Evolutionary conservation across 129 eudicot species (phyloP).

Genomic region (Saussurea involucrata): DNA sequence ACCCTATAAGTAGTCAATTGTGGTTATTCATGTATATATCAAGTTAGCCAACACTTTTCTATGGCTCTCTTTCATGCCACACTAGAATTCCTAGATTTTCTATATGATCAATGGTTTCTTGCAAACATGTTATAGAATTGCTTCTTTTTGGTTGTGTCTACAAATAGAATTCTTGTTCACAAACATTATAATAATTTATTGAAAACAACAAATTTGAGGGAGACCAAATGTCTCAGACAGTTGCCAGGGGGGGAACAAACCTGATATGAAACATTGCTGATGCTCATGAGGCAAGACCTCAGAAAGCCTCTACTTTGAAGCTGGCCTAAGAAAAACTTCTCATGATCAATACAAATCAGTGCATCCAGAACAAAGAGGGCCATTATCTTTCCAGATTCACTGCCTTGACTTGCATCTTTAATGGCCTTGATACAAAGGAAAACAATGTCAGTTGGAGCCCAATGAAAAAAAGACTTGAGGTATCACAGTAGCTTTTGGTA

Average conservation of each 20-base stretch:
- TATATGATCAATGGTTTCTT: background rate
- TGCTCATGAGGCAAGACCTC: slow-evolving; percentile 70
- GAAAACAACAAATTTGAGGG: background rate
- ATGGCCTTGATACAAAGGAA: slow-evolving; percentile 40
- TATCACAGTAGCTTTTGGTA: background rate
- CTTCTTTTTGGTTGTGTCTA: background rate
- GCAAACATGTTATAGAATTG: background rate
- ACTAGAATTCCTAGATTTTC: background rate
- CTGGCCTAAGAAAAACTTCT: slow-evolving; percentile 84
- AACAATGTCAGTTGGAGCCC: background rate
- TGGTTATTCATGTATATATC: no score
- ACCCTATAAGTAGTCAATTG: no score
- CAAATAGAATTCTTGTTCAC: background rate
- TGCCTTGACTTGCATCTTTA: slow-evolving; percentile 87
- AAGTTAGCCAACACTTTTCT: background rate
- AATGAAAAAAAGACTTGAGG: background rate
- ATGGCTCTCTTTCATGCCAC: background rate
- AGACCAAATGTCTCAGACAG: background rate
- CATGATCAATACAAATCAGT: slow-evolving; percentile 80
- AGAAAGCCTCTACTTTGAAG: slow-evolving; percentile 98
- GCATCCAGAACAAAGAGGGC: slow-evolving; percentile 79
- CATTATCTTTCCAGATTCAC: slow-evolving; percentile 90
- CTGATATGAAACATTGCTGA: slow-evolving; percentile 71
- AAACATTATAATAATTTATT: background rate
- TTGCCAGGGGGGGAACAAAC: slow-evolving; percentile 22